Evolutionary conservation across 257 asterid species (phyloP), one percentile per base, ranked within the genome.

Genomic region (Cruciata laevipes): DNA sequence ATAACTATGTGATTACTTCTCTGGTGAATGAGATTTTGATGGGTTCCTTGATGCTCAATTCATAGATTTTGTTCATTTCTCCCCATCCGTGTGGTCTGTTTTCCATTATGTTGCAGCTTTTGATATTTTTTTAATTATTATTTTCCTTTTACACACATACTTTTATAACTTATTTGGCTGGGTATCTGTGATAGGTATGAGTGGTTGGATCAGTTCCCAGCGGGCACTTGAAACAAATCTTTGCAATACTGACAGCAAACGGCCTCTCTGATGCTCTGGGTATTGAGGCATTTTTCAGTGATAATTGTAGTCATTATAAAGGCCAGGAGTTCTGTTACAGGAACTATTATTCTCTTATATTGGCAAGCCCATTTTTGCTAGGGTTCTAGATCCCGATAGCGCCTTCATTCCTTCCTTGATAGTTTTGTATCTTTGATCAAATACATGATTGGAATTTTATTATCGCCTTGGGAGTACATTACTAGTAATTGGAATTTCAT

Each of bases 231-330:
- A 82, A 85, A 87, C 75, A 74, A 81, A 57, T 87, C 98, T 89
- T 85, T 73, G 80, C 95, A 87, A 72, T 82, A 67, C 81, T 81
- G 86, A 75, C 95, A 91, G 79, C 85, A 80, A 61, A 89, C 96
- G 71, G 90, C 98, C 73, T 91, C 95, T 85, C 98, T 91, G 92
- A 47, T 14, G 55, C 55, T 47, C 8, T 16, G 55, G 21, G 21
- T 47, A 47, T 47, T 5, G 55, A 5, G 55, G 20, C 55, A 47
- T 47, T 47, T 16, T 17, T 14, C 5, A 5, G n/a, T 17, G 8
- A 47, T 0, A 10, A 7, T 38, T 7, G 47, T 7, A 38, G 1
- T 2, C 13, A 33, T 4, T 4, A 33, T 33, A 33, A 7, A 42
- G 17, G 16, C 51, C 21, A 17, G 55, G 55, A 47, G 2, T 16